phyloP scores from a whole-genome alignment of 2,329 filamentous ascomycete species.

The Bipolaris zeicola region DNA sequence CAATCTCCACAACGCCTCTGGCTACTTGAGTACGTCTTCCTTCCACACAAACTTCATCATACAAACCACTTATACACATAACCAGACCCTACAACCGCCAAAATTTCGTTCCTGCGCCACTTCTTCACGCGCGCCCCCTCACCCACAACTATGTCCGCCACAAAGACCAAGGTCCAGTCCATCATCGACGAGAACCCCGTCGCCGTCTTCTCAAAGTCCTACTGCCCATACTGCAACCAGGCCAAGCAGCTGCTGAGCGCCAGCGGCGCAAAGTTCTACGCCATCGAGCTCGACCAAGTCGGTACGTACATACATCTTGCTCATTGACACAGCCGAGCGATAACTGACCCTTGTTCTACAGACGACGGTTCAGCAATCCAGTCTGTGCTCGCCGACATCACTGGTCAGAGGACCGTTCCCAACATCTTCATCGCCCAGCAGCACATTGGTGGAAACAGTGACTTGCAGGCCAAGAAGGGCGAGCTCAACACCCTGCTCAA shows the following conservation, averaged over 20 bases:
- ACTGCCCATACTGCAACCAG: constrained; percentile 88
- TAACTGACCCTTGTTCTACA: constrained; percentile 43
- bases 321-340: not conserved
- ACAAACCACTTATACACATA: constrained; percentile 2
- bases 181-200: constrained; percentile 91
- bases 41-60: not conserved
- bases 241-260: constrained; percentile 77
- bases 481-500: constrained; percentile 70
- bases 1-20: not conserved
- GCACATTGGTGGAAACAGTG: constrained; percentile 97
- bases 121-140: constrained; percentile 68
- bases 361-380: constrained; percentile 85
- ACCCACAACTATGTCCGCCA: constrained; percentile 77
- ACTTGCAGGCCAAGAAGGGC: constrained; percentile 69
- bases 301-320: constrained; percentile 61
- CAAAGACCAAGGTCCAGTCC: constrained; percentile 79
- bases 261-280: constrained; percentile 72
- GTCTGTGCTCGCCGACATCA: constrained; percentile 78
- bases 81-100: constrained; percentile 45
- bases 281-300: constrained; percentile 84
- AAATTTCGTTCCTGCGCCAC: constrained; percentile 70
- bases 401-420: constrained; percentile 84
- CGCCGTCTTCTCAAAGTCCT: constrained; percentile 95
- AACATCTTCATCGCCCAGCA: constrained; percentile 92
- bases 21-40: not conserved